Evolutionary conservation across 2,329 filamentous ascomycete genomes (phyloP), one percentile per base, ranked within the genome.

Genomic region (Pestalotiopsis sp.): DNA sequence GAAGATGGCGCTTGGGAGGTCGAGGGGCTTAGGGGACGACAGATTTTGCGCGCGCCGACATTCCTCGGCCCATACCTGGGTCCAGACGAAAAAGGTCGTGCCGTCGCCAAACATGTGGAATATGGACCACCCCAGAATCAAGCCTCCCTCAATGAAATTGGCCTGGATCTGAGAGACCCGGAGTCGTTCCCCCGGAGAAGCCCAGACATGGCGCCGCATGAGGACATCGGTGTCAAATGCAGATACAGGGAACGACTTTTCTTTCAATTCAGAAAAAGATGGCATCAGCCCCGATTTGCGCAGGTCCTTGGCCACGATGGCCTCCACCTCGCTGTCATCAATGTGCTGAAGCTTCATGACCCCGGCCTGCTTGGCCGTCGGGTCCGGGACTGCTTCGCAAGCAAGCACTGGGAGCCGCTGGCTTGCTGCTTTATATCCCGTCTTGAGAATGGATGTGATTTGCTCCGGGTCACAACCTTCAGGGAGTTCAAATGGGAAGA

Each of bases 71-170:
- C 79, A 81, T 5, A 77, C 72, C 31, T 77, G 74, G 12, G 77
- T 75, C 77, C 77, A 80, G 39, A 70, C 73, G 57, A 73, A 75
- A 56, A 78, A 81, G 2, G 76, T 72, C 13, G 71, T 77, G 2
- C 76, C 79, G 5, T 81, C 79, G 6, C 78, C 79, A n/a, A 77
- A 74, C 68, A 81, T 75, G 49, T 81, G 79, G 4, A 79, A 73
- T 25, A 73, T 72, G 64, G 69, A 72, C 70, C 72, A 70, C 13
- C 68, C 74, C 60, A 78, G 64, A 14, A 78, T 71, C 65, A 79
- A 25, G 7, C 77, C 77, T 1, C 77, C 76, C 1, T 61, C 68
- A 25, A 78, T 75, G 68, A 78, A 78, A 68, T 79, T 78, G 56
- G 73, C 73, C 67, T 78, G 77, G n/a, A 71, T 41, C 39, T 74